phyloP scores from a whole-genome alignment of 371 early-diverging fungal species.

The Aphelidium insulamus region DNA sequence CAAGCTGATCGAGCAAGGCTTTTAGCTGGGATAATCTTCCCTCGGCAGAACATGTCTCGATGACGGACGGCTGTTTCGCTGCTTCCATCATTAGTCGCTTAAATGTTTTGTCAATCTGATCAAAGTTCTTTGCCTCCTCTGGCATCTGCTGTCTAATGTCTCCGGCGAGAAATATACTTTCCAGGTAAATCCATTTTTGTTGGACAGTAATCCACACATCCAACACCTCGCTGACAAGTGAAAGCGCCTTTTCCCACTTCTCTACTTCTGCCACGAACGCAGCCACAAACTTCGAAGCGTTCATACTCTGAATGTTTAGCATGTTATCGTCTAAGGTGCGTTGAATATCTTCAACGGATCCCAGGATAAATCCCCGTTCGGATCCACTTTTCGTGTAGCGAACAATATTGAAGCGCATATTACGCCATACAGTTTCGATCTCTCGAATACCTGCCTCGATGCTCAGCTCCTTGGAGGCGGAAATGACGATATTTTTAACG shows the following conservation, averaged over 20 bases:
- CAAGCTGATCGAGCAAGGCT: conserved; percentile 17
- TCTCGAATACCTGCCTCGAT: conserved; percentile 28
- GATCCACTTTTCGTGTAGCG: conserved; percentile 23
- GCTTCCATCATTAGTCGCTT: conserved; percentile 31
- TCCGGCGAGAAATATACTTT: conserved; percentile 25
- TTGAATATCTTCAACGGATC: conserved; percentile 25
- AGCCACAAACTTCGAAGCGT: conserved; percentile 26
- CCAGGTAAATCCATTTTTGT: conserved; percentile 34
- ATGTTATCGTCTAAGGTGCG: conserved; percentile 25
- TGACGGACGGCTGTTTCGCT: conserved; percentile 20
- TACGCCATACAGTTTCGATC: conserved; percentile 24
- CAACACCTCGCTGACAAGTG: conserved; percentile 27
- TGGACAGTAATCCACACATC: conserved; percentile 33
- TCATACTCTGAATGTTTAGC: conserved; percentile 28
- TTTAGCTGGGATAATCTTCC: conserved; percentile 20
- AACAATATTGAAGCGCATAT: conserved; percentile 21
- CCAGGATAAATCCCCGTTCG: conserved; percentile 26
- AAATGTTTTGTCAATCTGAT: conserved; percentile 25
- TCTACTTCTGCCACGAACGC: conserved; percentile 27
- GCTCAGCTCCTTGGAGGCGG: conserved; percentile 31
- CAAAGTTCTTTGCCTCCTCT: conserved; percentile 27
- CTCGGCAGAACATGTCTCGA: conserved; percentile 26
- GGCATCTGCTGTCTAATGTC: conserved; percentile 30
- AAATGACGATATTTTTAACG: conserved; percentile 27
- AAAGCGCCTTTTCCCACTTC: conserved; percentile 29